These are phyloP conservation scores for Aureococcus anophagefferens DNA, from an alignment of 108 stramenopile genomes.

Conservation along the genomic window DNA sequence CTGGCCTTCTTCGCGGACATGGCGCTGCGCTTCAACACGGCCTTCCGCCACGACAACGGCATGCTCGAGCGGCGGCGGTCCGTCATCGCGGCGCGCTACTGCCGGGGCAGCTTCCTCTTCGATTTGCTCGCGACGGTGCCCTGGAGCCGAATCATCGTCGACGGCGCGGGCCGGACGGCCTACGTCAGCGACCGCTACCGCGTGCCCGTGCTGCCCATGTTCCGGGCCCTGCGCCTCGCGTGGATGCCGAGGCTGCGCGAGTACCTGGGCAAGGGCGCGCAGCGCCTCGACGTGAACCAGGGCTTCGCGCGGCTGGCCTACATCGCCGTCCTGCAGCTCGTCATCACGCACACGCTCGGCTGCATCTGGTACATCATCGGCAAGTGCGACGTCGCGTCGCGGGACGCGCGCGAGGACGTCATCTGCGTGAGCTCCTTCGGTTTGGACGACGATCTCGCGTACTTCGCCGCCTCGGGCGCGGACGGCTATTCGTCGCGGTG, in stretches of 20 bases:
- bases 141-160: too few relatives aligned
- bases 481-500: not conserved
- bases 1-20: too few relatives aligned
- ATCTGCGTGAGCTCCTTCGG: not conserved
- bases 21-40: too few relatives aligned
- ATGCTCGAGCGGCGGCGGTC: too few relatives aligned
- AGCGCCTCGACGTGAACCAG: conserved; percentile 29
- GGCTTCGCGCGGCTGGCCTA: conserved; percentile 33
- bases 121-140: too few relatives aligned
- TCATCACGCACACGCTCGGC: conserved; percentile 41
- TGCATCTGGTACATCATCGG: conserved; percentile 42
- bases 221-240: conserved; percentile 4
- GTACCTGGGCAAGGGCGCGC: not conserved
- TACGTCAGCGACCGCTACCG: too few relatives aligned
- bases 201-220: conserved; percentile 6
- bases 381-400: not conserved
- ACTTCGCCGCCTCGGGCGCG: not conserved
- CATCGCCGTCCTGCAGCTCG: conserved; percentile 26
- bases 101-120: too few relatives aligned
- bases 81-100: too few relatives aligned
- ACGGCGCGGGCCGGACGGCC: too few relatives aligned
- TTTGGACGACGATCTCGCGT: not conserved
- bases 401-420: not conserved
- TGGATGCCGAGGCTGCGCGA: not conserved
- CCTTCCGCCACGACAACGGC: too few relatives aligned